Percentiles rank a stretch among this genome's conserved stretches.
These are phyloP conservation scores for Venturia oleaginea DNA, from an alignment of 2,329 filamentous ascomycete genomes.

Conservation along the genomic window DNA sequence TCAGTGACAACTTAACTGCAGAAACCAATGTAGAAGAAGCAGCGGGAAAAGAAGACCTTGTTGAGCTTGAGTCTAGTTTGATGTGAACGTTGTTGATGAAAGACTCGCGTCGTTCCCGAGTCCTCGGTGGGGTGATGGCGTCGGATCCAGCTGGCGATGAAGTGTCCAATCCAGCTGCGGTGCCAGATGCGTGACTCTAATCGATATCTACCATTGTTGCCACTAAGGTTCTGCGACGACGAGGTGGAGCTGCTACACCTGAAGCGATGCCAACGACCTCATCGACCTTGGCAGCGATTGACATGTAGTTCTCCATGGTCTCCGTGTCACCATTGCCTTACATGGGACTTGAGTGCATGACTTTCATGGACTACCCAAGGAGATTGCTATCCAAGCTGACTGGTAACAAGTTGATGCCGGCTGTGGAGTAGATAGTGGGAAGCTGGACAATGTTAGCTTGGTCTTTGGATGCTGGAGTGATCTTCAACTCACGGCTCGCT, in stretches of 20 bases:
- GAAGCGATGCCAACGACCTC: not conserved
- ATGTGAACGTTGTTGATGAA: not conserved
- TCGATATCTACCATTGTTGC: not conserved
- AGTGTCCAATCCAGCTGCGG: not conserved
- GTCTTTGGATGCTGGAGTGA: not conserved
- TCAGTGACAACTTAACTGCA: not conserved
- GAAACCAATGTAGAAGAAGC: not conserved
- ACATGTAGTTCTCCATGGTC: conserved; percentile 1
- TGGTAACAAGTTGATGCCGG: not conserved
- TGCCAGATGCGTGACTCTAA: not conserved
- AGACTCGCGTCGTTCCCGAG: not conserved
- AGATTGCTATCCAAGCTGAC: not conserved
- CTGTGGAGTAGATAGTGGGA: not conserved
- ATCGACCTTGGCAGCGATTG: not conserved
- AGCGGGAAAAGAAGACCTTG: not conserved
- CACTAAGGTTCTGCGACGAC: not conserved
- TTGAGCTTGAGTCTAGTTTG: not conserved
- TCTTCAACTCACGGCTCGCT: not conserved
- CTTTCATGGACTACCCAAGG: not conserved
- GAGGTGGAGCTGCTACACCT: not conserved
- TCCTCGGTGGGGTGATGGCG: not conserved
- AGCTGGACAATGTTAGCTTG: not conserved
- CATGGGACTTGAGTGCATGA: not conserved
- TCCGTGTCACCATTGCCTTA: not conserved
- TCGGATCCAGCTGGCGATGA: not conserved